Evolutionary conservation across 75 land plant species (phyloP).

Genomic region (Isoetes taiwanensis): DNA sequence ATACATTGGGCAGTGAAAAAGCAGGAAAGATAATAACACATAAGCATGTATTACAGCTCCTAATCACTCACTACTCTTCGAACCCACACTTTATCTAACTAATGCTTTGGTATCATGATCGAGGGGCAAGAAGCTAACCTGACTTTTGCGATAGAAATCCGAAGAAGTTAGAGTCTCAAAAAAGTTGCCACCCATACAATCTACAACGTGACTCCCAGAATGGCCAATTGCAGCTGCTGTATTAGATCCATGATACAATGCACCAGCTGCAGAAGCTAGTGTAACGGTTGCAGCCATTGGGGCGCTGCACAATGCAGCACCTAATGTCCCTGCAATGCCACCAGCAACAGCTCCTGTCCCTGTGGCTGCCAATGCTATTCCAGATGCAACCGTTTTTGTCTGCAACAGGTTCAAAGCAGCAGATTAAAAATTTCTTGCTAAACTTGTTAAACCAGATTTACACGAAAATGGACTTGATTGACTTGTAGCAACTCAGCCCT

Average conservation of each 20-base stretch:
- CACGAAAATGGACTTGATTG: no score
- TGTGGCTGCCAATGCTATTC: conserved; percentile 2
- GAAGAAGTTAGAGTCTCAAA: conserved; percentile 63
- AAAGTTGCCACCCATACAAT: conserved; percentile 38
- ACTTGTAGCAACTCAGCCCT: no score
- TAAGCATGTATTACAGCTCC: conserved; percentile 5
- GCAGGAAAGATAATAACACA: not conserved
- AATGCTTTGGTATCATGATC: not conserved
- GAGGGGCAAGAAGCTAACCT: conserved; percentile 29
- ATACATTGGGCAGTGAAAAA: no score
- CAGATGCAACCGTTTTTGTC: conserved; percentile 12
- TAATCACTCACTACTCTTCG: not conserved
- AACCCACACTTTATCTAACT: not conserved
- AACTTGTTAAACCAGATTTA: no score
- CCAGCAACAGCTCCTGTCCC: conserved; percentile 1
- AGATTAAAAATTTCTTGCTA: no score
- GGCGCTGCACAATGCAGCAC: not conserved
- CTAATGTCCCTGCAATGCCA: not conserved
- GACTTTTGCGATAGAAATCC: conserved; percentile 52
- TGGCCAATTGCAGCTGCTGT: conserved; percentile 12
- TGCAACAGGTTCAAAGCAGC: no score
- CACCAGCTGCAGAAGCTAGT: not conserved
- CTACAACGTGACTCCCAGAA: conserved; percentile 18
- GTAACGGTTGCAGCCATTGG: conserved; percentile 1
- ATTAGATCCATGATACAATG: not conserved